Conservation (phyloP, 495 filamentous ascomycete genomes). For the Aspergillus sparsus region DNA sequence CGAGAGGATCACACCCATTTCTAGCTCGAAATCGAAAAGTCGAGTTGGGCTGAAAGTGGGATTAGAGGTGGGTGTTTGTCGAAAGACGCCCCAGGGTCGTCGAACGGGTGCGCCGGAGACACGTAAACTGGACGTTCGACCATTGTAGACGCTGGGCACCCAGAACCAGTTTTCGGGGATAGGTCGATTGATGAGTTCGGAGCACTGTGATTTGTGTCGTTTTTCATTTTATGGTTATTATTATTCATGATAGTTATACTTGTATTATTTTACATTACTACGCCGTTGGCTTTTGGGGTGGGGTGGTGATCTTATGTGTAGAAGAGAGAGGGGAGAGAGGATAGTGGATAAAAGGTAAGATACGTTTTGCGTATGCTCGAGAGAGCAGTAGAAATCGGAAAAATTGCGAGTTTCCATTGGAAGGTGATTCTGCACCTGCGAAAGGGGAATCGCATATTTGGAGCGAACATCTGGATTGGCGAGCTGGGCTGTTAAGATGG, state of each 20-base stretch:
- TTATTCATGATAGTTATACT: no score
- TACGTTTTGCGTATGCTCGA: constrained; percentile 32
- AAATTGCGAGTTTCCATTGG: constrained; percentile 80
- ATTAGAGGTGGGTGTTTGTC: constrained; percentile 50
- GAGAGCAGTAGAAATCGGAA: constrained; percentile 72
- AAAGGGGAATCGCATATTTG: constrained; percentile 49
- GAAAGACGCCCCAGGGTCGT: constrained; percentile 59
- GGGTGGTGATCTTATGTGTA: neutral
- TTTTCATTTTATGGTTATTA: neutral
- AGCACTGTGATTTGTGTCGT: constrained; percentile 13
- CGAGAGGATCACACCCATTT: constrained; percentile 74
- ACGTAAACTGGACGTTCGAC: constrained; percentile 67
- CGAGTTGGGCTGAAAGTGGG: constrained; percentile 52
- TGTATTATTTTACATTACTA: no score
- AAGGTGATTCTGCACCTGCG: constrained; percentile 61
- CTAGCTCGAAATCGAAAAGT: constrained; percentile 76
- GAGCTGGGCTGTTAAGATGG: constrained; percentile 47
- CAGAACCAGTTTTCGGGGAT: constrained; percentile 17
- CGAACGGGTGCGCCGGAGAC: constrained; percentile 64
- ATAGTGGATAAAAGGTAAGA: no score
- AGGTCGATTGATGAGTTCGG: neutral
- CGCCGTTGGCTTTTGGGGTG: no score
- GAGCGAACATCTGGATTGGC: constrained; percentile 51
- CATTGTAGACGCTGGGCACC: constrained; percentile 67
- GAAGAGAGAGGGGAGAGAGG: neutral